Base-by-base conservation (phyloP, 108 stramenopile species). In the Fistulifera solaris region DNA sequence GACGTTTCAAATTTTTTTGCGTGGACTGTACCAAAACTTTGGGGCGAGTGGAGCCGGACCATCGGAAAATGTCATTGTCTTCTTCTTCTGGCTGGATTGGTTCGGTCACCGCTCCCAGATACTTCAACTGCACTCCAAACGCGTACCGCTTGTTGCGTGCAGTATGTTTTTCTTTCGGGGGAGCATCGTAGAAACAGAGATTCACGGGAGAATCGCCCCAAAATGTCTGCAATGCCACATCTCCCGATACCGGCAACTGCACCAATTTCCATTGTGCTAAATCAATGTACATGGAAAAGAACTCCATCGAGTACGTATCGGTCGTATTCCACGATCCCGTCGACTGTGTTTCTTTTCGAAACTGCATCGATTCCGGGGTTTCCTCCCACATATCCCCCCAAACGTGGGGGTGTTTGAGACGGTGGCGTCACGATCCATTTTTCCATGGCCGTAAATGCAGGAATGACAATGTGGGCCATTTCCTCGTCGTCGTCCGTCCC, bases 271-370 rank as follows among this genome's bases (percentile, higher is more conserved):
- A 92, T 19, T 54, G 63, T 13, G 75, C 65, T 49, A 92, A 72
- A 59, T 87, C 83, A 42, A 92, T 40, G 67, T 92, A 81, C 84
- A 81, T 80, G 50, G 81, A 73, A 61, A 83, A 74, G 58, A 76
- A 85, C 25, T 68, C 61, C 61, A 92, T 73, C 21, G 78, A 67
- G 45, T 78, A 87, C 35, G 82, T 87, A 49, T 73, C 63, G 1
- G 54, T 53, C 18, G 70, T 77, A 51, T 86, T 81, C 72, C 83
- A 78, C 10, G 67, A 56, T 3, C 59, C 65, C 14, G 52, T 70
- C 12, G 59, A 52, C 4, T 62, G 54, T 22, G 38, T 58, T 22
- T 65, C 63, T 42, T 65, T 75, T 18, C 79, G 71, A 16, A 16
- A 54, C 25, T 56, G 57, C 3, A 58, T 31, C 2, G 71, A 67